Evolutionary conservation across 345 rosid species (phyloP), one percentile per base, ranked within the genome.

Genomic region (Zanthoxylum bungeanum): DNA sequence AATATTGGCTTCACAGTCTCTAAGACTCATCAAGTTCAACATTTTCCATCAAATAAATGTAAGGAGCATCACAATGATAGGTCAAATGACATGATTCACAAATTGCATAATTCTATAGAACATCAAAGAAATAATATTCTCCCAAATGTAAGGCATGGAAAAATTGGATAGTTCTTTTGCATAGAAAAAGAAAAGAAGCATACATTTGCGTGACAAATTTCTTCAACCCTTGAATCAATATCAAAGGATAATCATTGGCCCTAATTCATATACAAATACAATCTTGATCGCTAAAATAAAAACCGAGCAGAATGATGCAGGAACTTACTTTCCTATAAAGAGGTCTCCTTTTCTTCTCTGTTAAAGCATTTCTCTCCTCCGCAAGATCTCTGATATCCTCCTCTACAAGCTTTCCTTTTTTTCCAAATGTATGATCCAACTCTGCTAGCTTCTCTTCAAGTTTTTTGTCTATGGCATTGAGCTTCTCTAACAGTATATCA

Each of bases 341-440:
- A 39, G 98, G 98, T 76, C 60, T 85, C 75, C 89, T 83, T 84
- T 88, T 92, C 92, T 79, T 84, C 81, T 92, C 97, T 3, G 93
- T 94, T 89, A 94, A 82, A 76, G 84, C 78, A 84, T 94, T 92
- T 80, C 99, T 89, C 75, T 94, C 98, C 82, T 90, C 98, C 7
- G 98, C 96, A 5, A 92, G 88, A 79, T 88, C 90, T 77, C 90
- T 84, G 71, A 94, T 94, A 83, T 92, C 98, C 82, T 92, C 98
- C 84, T 94, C 97, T 24, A 94, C 86, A 75, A 77, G 80, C 77
- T 88, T 94, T 12, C 97, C 98, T 78, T 88, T 94, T 91, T 84
- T 92, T 55, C 98, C 98, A 69, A 94, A 94, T 0, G 97, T 92
- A 82, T 90, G 84, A 73, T 94, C 98, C 82, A 94, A 83, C 70